Conservation (phyloP, 2,329 filamentous ascomycete genomes). For the Alternaria viburni region DNA sequence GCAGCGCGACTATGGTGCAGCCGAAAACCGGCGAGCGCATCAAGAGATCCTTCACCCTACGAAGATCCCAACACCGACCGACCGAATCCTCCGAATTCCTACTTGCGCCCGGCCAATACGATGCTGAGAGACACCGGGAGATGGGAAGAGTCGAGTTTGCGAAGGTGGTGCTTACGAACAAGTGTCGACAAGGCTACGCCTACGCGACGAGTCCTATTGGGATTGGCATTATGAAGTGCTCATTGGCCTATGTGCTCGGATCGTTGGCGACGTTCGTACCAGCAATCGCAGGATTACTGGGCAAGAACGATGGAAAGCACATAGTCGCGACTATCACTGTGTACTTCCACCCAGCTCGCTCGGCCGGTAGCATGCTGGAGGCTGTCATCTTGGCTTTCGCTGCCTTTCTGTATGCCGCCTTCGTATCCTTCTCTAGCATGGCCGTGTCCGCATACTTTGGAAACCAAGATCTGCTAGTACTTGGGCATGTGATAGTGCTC, state of each 20-base stretch:
- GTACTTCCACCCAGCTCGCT: conserved; percentile 90
- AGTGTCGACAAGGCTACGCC: conserved; percentile 51
- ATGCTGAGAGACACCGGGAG: conserved; percentile 37
- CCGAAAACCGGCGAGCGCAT: conserved; percentile 85
- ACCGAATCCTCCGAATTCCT: conserved; percentile 53
- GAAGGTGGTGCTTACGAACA: conserved; percentile 44
- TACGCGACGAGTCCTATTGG: conserved; percentile 77
- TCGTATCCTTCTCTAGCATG: conserved; percentile 85
- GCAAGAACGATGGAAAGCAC: conserved; percentile 88
- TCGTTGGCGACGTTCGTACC: conserved; percentile 86
- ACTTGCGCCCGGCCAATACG: conserved; percentile 37
- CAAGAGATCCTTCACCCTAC: conserved; percentile 78
- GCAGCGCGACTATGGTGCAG: conserved; percentile 85
- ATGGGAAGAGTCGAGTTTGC: conserved; percentile 42
- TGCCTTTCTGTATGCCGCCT: conserved; percentile 78
- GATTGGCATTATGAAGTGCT: conserved; percentile 86
- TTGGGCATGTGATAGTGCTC: conserved; percentile 81
- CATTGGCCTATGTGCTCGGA: conserved; percentile 84
- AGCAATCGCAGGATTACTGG: conserved; percentile 73
- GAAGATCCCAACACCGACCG: conserved; percentile 52
- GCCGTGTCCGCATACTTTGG: conserved; percentile 82
- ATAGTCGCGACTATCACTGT: conserved; percentile 92
- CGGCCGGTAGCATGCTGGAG: conserved; percentile 87
- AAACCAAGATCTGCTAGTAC: conserved; percentile 66
- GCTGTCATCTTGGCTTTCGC: conserved; percentile 77